These are phyloP conservation scores for Dryadomyces sulphureus DNA, from an alignment of 2,329 filamentous ascomycete species.

Conservation along the genomic window DNA sequence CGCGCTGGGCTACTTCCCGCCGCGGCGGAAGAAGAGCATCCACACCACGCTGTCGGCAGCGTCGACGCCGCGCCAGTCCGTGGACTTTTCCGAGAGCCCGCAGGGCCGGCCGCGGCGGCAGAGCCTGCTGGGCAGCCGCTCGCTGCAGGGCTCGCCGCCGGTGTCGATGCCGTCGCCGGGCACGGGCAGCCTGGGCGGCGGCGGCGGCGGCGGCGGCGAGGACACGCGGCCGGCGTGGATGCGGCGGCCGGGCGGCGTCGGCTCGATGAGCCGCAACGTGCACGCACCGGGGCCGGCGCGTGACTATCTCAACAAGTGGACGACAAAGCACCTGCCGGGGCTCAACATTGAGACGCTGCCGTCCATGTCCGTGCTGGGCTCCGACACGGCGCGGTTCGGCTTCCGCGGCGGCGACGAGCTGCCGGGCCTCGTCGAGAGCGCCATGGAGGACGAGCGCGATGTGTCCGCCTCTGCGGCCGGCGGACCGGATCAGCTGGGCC, in stretches of 20 bases:
- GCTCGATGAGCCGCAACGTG: slow-evolving; percentile 58
- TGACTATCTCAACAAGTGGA: slow-evolving; percentile 72
- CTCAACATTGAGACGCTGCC: slow-evolving; percentile 56
- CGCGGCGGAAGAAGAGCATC: slow-evolving; percentile 68
- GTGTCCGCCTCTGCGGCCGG: slow-evolving; percentile 17
- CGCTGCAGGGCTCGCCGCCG: slow-evolving; percentile 16
- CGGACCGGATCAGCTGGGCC: slow-evolving; percentile 34
- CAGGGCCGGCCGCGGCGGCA: slow-evolving; percentile 24
- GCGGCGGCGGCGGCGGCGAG: slow-evolving; percentile 6
- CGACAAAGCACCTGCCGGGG: slow-evolving; percentile 68
- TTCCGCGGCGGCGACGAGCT: slow-evolving; percentile 22
- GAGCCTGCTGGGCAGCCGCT: slow-evolving; percentile 24
- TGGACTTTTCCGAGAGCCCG: slow-evolving; percentile 30
- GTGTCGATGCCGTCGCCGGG: slow-evolving; percentile 19
- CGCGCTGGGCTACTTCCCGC: slow-evolving; percentile 81
- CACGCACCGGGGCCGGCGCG: slow-evolving; percentile 67
- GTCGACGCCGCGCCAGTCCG: slow-evolving; percentile 52
- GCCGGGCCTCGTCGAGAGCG: slow-evolving; percentile 33
- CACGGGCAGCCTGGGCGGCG: not conserved
- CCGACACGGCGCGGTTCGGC: slow-evolving; percentile 43
- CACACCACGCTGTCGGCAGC: slow-evolving; percentile 47
- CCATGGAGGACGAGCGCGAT: slow-evolving; percentile 31
- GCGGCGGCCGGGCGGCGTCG: slow-evolving; percentile 75
- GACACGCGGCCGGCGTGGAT: slow-evolving; percentile 45
- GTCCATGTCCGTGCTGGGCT: slow-evolving; percentile 50